phyloP scores from a whole-genome alignment of 1,139 yeast genomes.

The Sugiyamaella neomexicana region DNA sequence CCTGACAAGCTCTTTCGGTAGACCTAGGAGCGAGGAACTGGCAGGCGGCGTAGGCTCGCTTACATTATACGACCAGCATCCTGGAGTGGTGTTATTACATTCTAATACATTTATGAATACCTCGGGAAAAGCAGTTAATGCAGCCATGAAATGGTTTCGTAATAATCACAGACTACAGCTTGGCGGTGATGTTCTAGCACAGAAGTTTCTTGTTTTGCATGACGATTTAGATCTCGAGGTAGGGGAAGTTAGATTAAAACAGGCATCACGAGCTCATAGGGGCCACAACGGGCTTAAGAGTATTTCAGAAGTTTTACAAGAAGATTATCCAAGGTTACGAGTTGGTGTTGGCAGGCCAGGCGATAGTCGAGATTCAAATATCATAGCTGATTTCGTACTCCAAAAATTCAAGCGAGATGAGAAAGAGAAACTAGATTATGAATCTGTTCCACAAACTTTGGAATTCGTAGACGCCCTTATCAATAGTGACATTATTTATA shows the following conservation, averaged over 20 bases:
- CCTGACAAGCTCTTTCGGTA: slow-evolving; percentile 22
- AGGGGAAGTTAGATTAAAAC: slow-evolving; percentile 63
- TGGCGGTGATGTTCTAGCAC: slow-evolving; percentile 31
- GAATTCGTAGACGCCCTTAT: slow-evolving; percentile 11
- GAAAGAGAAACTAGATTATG: slow-evolving; percentile 12
- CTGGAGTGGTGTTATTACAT: slow-evolving; percentile 46
- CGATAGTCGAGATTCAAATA: slow-evolving; percentile 42
- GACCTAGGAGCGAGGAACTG: slow-evolving; percentile 15
- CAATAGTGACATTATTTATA: slow-evolving; percentile 4
- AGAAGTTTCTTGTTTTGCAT: slow-evolving; percentile 59
- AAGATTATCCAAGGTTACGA: slow-evolving; percentile 55
- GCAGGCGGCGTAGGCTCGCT: slow-evolving; percentile 23
- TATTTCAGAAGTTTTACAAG: slow-evolving; percentile 46
- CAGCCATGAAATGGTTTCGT: slow-evolving; percentile 47
- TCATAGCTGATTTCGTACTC: slow-evolving; percentile 64
- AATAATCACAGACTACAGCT: slow-evolving; percentile 17
- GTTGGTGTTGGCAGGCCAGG: slow-evolving; percentile 73
- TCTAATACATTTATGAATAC: slow-evolving; percentile 66
- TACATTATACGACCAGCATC: slow-evolving; percentile 32
- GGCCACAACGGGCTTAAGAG: slow-evolving; percentile 83
- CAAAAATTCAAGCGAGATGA: slow-evolving; percentile 44
- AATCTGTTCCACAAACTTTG: slow-evolving; percentile 16
- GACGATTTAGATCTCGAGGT: slow-evolving; percentile 69
- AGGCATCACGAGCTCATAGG: slow-evolving; percentile 57
- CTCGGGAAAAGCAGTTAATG: slow-evolving; percentile 50